phyloP scores from a whole-genome alignment of 2,329 filamentous ascomycete species.

The Ascocoryne sarcoides region DNA sequence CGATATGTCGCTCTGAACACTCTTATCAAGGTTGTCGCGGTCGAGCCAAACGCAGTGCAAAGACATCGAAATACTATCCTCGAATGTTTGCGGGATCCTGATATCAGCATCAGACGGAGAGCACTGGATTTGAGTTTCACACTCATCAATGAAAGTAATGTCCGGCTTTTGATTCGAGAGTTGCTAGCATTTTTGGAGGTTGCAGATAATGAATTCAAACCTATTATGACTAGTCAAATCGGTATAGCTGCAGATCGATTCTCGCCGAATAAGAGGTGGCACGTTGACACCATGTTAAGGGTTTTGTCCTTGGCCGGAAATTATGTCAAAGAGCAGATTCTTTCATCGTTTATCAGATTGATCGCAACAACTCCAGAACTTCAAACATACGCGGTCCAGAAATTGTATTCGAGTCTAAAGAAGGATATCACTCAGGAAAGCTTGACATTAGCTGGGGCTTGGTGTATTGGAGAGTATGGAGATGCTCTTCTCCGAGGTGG shows the following conservation, averaged over 20 bases:
- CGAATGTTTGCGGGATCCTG: constrained; percentile 90
- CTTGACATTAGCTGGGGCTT: constrained; percentile 82
- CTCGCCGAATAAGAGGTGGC: constrained; percentile 95
- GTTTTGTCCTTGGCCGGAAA: constrained; percentile 90
- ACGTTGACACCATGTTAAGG: constrained; percentile 93
- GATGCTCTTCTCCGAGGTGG: constrained; percentile 83
- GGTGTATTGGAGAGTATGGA: constrained; percentile 96
- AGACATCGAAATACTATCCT: constrained; percentile 95
- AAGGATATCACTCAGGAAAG: constrained; percentile 98
- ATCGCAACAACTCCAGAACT: constrained; percentile 91
- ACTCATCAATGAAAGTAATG: constrained; percentile 92
- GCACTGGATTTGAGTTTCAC: constrained; percentile 98
- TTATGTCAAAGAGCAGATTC: constrained; percentile 94
- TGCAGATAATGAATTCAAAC: constrained; percentile 97
- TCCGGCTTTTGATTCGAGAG: constrained; percentile 86
- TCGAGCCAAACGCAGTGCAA: constrained; percentile 96
- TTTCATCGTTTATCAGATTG: constrained; percentile 91
- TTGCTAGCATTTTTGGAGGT: constrained; percentile 92
- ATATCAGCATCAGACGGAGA: constrained; percentile 92
- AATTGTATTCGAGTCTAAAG: constrained; percentile 81
- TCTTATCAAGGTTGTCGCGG: constrained; percentile 93
- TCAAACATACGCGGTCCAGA: constrained; percentile 94
- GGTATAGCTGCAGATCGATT: constrained; percentile 94
- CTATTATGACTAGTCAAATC: constrained; percentile 96
- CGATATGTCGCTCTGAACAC: constrained; percentile 97